These are phyloP conservation scores for Simplicillium sp. DNA, from an alignment of 2,329 filamentous ascomycete genomes.

Conservation along the genomic window DNA sequence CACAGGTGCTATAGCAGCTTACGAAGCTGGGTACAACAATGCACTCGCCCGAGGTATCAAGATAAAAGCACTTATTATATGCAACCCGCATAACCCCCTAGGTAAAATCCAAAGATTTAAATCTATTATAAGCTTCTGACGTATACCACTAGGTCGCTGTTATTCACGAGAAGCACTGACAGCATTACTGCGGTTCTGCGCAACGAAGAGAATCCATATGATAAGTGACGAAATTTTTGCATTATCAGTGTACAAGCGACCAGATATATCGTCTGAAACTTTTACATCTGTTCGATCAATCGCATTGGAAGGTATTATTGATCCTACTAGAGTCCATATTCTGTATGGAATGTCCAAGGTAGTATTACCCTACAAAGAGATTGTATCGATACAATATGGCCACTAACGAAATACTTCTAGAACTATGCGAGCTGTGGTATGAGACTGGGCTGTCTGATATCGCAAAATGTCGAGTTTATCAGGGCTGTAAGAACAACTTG, in stretches of 20 bases:
- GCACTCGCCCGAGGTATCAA: background rate
- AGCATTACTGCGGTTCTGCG: background rate
- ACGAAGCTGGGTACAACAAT: too few relatives aligned
- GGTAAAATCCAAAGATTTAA: background rate
- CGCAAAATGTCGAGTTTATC: background rate
- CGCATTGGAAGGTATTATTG: background rate
- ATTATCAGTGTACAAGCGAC: background rate
- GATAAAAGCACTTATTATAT: slow-evolving; percentile 1
- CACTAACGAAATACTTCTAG: too few relatives aligned
- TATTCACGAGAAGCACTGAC: background rate
- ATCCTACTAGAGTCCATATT: background rate
- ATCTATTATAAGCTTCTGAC: background rate
- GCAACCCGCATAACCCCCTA: slow-evolving; percentile 4
- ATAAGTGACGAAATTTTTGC: slow-evolving; percentile 5
- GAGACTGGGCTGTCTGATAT: background rate
- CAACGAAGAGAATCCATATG: background rate
- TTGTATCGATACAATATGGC: too few relatives aligned
- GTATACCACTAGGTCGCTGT: background rate
- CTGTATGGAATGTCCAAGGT: background rate
- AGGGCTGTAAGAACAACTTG: background rate
- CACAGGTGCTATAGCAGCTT: too few relatives aligned
- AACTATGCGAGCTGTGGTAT: background rate
- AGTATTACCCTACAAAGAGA: background rate
- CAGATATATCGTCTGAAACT: background rate
- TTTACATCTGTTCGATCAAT: background rate